Percentiles rank a stretch among this genome's conserved stretches.
phyloP scores from a whole-genome alignment of 1,139 yeast genomes.

The Kodamaea derodonti region DNA sequence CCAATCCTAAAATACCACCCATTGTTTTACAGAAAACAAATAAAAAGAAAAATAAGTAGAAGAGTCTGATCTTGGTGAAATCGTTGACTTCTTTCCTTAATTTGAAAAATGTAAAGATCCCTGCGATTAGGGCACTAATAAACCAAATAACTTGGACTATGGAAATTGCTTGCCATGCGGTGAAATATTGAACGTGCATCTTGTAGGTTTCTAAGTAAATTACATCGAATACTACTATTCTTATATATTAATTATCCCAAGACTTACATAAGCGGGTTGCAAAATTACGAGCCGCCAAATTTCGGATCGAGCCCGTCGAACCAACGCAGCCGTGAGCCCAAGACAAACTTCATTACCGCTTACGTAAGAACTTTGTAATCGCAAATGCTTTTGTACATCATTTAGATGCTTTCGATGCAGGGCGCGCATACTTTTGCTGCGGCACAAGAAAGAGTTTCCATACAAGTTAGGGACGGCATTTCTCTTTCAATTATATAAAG shows the following conservation, averaged over 20 bases:
- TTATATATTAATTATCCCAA: no score
- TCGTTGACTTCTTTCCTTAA: slow-evolving; percentile 2
- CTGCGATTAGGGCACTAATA: slow-evolving; percentile 6
- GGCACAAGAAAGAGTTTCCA: background rate
- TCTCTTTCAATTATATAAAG: background rate
- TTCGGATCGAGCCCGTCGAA: no score
- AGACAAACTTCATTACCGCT: no score
- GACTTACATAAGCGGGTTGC: background rate
- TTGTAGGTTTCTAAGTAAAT: background rate
- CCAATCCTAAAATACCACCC: slow-evolving; percentile 16
- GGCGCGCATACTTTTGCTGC: no score
- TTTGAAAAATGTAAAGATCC: background rate
- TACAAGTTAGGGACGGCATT: background rate
- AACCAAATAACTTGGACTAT: slow-evolving; percentile 17
- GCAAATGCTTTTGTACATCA: no score
- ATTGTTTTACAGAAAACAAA: slow-evolving; percentile 16
- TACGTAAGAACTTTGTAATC: background rate
- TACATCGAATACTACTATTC: no score
- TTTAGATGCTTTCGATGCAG: background rate
- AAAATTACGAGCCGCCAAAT: no score
- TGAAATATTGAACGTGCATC: slow-evolving; percentile 7
- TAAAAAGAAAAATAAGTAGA: slow-evolving; percentile 7
- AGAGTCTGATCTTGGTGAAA: slow-evolving; percentile 3
- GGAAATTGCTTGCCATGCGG: slow-evolving; percentile 16
- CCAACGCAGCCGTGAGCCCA: no score